These are phyloP conservation scores for Cyberlindnera euphorbiae DNA, from an alignment of 805 yeast genomes.

Conservation along the genomic window DNA sequence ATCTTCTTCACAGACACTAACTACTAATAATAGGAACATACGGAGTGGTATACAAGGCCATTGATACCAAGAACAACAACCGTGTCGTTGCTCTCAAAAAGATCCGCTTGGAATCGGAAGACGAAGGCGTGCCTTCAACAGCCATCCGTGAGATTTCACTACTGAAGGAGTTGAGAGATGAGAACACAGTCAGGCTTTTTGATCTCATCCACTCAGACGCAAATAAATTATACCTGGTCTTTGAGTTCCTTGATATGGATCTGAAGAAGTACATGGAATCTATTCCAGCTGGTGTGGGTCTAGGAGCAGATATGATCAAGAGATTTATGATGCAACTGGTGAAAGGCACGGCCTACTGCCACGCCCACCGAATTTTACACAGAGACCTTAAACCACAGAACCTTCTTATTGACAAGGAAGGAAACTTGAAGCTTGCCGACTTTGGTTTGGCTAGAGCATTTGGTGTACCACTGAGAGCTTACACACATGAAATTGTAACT, in stretches of 20 bases:
- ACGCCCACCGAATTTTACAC: conserved; percentile 89
- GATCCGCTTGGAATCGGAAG: conserved; percentile 92
- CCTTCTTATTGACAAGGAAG: conserved; percentile 89
- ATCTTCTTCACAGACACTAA: too few relatives aligned
- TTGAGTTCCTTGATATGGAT: conserved; percentile 91
- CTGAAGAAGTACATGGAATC: conserved; percentile 96
- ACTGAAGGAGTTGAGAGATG: conserved; percentile 89
- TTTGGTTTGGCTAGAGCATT: conserved; percentile 96
- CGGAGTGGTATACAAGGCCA: conserved; percentile 96
- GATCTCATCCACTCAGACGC: conserved; percentile 95
- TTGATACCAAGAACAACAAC: conserved; percentile 83
- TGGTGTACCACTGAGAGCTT: conserved; percentile 95
- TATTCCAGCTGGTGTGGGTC: conserved; percentile 83
- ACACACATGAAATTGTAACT: conserved; percentile 97
- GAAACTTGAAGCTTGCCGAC: conserved; percentile 85
- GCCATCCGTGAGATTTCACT: conserved; percentile 95
- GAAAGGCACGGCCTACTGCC: conserved; percentile 90
- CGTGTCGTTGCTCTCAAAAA: conserved; percentile 94
- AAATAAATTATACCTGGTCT: conserved; percentile 87
- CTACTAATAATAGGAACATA: conserved; percentile 53
- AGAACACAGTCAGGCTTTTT: conserved; percentile 83
- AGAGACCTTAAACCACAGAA: conserved; percentile 97
- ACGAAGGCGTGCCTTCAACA: conserved; percentile 98
- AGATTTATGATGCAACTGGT: conserved; percentile 89
- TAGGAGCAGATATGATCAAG: conserved; percentile 86